phyloP scores from a whole-genome alignment of 371 early-diverging fungal species.

The Mucor lusitanicus region DNA sequence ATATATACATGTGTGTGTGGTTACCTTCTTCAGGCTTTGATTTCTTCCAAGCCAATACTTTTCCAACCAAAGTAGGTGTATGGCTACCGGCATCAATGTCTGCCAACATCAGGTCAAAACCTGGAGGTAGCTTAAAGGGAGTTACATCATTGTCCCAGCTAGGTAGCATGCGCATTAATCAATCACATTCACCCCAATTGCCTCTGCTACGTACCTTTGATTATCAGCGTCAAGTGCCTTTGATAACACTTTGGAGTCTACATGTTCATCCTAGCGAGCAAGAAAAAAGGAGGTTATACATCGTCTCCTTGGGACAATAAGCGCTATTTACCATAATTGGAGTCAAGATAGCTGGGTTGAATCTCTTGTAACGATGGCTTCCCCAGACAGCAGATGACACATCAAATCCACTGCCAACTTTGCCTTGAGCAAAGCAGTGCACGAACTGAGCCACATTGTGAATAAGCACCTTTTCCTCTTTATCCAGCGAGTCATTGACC shows the following conservation, averaged over 20 bases:
- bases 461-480: slow-evolving; percentile 40
- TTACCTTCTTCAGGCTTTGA: slow-evolving; percentile 57
- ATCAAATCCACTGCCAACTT: slow-evolving; percentile 97
- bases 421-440: slow-evolving; percentile 97
- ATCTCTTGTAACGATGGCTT: slow-evolving; percentile 83
- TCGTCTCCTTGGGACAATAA: background rate
- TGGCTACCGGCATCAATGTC: slow-evolving; percentile 93
- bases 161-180: background rate
- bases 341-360: slow-evolving; percentile 73
- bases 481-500: slow-evolving; percentile 10
- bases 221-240: slow-evolving; percentile 29
- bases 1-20: background rate
- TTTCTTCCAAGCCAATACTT: slow-evolving; percentile 86
- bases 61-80: slow-evolving; percentile 91
- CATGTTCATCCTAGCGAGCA: slow-evolving; percentile 27
- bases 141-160: slow-evolving; percentile 77
- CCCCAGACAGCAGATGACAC: slow-evolving; percentile 93
- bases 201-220: slow-evolving; percentile 24
- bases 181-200: background rate
- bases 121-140: slow-evolving; percentile 72
- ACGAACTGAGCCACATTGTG: slow-evolving; percentile 88
- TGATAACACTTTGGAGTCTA: slow-evolving; percentile 24
- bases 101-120: slow-evolving; percentile 78
- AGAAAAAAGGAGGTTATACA: background rate
- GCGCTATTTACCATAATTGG: slow-evolving; percentile 54